Evolutionary conservation across 495 filamentous ascomycete species (phyloP).

Genomic region (Jackrogersella minutella): DNA sequence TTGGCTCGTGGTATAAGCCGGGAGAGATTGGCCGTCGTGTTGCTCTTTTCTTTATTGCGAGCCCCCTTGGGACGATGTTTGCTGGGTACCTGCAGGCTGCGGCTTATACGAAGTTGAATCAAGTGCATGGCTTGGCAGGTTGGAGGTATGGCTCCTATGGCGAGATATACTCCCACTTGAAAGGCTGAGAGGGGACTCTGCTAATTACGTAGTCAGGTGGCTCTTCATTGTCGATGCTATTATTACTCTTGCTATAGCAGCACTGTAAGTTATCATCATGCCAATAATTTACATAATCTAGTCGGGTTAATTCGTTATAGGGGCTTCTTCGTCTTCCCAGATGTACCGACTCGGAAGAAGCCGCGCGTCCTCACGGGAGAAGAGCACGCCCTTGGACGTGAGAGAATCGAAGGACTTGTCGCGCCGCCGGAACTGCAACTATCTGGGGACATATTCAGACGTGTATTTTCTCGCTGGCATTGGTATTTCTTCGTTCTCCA

Average conservation of each 20-base stretch:
- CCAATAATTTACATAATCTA: background rate
- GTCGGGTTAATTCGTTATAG: slow-evolving; percentile 6
- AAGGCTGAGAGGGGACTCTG: background rate
- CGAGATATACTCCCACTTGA: background rate
- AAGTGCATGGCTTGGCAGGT: slow-evolving; percentile 53
- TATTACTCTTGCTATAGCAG: slow-evolving; percentile 55
- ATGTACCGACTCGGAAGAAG: slow-evolving; percentile 52
- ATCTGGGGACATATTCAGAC: slow-evolving; percentile 33
- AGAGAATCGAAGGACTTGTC: slow-evolving; percentile 24
- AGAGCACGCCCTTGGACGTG: slow-evolving; percentile 32
- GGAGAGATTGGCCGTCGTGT: slow-evolving; percentile 41
- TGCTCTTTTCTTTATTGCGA: slow-evolving; percentile 48
- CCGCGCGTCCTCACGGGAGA: slow-evolving; percentile 32
- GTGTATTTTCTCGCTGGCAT: slow-evolving; percentile 37
- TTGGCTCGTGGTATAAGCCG: slow-evolving; percentile 43
- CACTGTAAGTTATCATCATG: slow-evolving; percentile 32
- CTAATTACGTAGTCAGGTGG: slow-evolving; percentile 44
- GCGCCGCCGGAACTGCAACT: slow-evolving; percentile 31
- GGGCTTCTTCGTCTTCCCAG: slow-evolving; percentile 56
- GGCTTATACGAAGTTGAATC: slow-evolving; percentile 56
- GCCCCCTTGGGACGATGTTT: slow-evolving; percentile 43
- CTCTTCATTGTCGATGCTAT: slow-evolving; percentile 53
- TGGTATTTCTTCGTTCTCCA: slow-evolving; percentile 45
- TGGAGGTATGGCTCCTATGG: slow-evolving; percentile 48
- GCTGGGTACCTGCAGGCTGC: slow-evolving; percentile 57